Evolutionary conservation across 2,329 filamentous ascomycete species (phyloP).

Genomic region (Exserohilum turcica): DNA sequence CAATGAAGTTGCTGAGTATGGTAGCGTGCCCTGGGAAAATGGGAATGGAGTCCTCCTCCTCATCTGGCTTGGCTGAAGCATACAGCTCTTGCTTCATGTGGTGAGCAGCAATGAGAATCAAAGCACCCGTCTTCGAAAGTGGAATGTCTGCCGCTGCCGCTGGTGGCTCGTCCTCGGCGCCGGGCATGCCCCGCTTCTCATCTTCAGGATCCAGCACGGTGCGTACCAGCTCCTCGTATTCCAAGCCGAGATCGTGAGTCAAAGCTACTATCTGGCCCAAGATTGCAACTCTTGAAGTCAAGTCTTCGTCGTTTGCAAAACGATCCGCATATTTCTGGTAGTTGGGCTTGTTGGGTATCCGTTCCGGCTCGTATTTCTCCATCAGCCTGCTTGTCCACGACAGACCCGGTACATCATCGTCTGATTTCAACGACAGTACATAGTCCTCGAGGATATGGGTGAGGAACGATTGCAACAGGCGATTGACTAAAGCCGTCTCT

Average conservation of each 20-base stretch:
- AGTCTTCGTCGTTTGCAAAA: conserved; percentile 66
- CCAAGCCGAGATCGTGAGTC: conserved; percentile 61
- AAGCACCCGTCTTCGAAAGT: conserved; percentile 60
- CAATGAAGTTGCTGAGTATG: conserved; percentile 59
- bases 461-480: conserved; percentile 75
- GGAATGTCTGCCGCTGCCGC: conserved; percentile 59
- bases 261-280: conserved; percentile 75
- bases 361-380: conserved; percentile 70
- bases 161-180: conserved; percentile 62
- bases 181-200: conserved; percentile 50
- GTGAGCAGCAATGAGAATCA: conserved; percentile 61
- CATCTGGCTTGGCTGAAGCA: conserved; percentile 43
- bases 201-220: conserved; percentile 50
- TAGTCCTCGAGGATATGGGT: conserved; percentile 78
- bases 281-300: conserved; percentile 67
- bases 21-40: conserved; percentile 61
- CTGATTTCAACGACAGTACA: conserved; percentile 58
- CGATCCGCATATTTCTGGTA: conserved; percentile 66
- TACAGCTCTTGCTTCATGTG: conserved; percentile 58
- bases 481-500: conserved; percentile 66
- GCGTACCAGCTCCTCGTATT: conserved; percentile 54
- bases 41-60: conserved; percentile 47
- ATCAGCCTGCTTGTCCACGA: conserved; percentile 63
- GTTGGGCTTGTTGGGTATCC: conserved; percentile 60
- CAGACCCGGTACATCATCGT: conserved; percentile 55